Percentiles rank a stretch among this genome's conserved stretches.
Evolutionary conservation across 2,329 filamentous ascomycete genomes (phyloP).

Genomic region (Pseudogymnoascus sp.): DNA sequence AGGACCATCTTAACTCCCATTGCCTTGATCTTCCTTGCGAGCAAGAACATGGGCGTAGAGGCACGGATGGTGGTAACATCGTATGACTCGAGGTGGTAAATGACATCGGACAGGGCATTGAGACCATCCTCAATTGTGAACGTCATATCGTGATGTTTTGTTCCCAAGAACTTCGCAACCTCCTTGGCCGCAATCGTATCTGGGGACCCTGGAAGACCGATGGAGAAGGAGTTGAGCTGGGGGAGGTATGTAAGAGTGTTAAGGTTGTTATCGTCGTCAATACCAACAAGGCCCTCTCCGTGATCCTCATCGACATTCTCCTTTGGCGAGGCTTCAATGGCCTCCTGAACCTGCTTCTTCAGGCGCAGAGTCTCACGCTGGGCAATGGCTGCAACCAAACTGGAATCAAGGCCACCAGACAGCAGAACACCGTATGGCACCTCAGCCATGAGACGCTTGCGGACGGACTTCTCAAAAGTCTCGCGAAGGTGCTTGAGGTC

Average conservation of each 20-base stretch:
- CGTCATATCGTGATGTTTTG: slow-evolving; percentile 95
- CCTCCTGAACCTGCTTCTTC: slow-evolving; percentile 54
- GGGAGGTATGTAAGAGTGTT: slow-evolving; percentile 87
- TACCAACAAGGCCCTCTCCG: slow-evolving; percentile 76
- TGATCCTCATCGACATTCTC: slow-evolving; percentile 51
- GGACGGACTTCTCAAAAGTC: slow-evolving; percentile 81
- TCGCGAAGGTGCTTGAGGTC: slow-evolving; percentile 78
- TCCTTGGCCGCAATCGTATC: slow-evolving; percentile 88
- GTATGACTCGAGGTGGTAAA: slow-evolving; percentile 95
- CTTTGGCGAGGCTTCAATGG: slow-evolving; percentile 40
- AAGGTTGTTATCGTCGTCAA: slow-evolving; percentile 86
- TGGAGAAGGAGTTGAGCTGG: slow-evolving; percentile 97
- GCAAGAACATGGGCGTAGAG: slow-evolving; percentile 96
- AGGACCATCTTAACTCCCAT: slow-evolving; percentile 99
- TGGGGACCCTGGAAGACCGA: slow-evolving; percentile 85
- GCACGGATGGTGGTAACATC: slow-evolving; percentile 98
- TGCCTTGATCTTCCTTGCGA: slow-evolving; percentile 98
- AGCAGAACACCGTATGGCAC: slow-evolving; percentile 95
- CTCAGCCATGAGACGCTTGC: slow-evolving; percentile 97
- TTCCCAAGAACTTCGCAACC: slow-evolving; percentile 94
- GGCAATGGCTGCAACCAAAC: slow-evolving; percentile 88
- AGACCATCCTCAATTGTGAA: slow-evolving; percentile 97
- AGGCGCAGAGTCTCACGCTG: slow-evolving; percentile 83
- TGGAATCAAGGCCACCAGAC: slow-evolving; percentile 93
- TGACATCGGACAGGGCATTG: slow-evolving; percentile 93